Percentiles rank a stretch among this genome's conserved stretches.
These are phyloP conservation scores for Amanita jacksonii DNA, from an alignment of 768 basidiomycete genomes.

Conservation along the genomic window DNA sequence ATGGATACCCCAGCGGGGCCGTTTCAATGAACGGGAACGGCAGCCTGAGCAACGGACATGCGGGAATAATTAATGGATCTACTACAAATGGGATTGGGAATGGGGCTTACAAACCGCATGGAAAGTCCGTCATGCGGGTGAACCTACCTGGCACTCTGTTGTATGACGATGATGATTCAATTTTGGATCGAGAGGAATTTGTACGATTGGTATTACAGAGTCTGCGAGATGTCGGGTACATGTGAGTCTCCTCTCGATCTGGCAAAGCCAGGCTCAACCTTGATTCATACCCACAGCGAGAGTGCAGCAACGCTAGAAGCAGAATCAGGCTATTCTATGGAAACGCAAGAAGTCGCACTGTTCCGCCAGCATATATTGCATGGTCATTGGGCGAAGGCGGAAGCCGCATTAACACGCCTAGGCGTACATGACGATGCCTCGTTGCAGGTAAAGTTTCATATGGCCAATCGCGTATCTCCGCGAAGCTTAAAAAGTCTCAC, in stretches of 20 bases:
- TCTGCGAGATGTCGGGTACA: conserved; percentile 78
- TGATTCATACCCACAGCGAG: conserved; percentile 43
- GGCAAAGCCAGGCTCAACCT: no score
- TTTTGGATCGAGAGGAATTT: conserved; percentile 83
- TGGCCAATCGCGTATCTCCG: not conserved
- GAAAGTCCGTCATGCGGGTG: conserved; percentile 48
- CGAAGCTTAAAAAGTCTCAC: conserved; percentile 12
- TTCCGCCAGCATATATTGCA: conserved; percentile 76
- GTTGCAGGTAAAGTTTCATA: conserved; percentile 42
- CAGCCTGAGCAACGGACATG: conserved; percentile 25
- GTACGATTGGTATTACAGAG: conserved; percentile 84
- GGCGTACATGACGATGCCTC: conserved; percentile 62
- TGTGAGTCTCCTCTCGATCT: conserved; percentile 30
- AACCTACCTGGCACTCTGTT: conserved; percentile 62
- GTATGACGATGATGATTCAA: conserved; percentile 73
- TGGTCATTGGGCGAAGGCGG: conserved; percentile 75
- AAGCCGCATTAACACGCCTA: conserved; percentile 54
- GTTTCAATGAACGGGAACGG: conserved; percentile 35
- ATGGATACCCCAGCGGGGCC: conserved; percentile 23
- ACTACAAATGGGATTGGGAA: conserved; percentile 36
- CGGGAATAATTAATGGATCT: conserved; percentile 15
- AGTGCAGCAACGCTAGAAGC: conserved; percentile 83
- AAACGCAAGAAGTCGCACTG: conserved; percentile 64
- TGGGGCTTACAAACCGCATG: conserved; percentile 38
- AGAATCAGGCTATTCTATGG: conserved; percentile 87